Evolutionary conservation across 495 filamentous ascomycete genomes (phyloP).

Genomic region (Penicillium paxilli): DNA sequence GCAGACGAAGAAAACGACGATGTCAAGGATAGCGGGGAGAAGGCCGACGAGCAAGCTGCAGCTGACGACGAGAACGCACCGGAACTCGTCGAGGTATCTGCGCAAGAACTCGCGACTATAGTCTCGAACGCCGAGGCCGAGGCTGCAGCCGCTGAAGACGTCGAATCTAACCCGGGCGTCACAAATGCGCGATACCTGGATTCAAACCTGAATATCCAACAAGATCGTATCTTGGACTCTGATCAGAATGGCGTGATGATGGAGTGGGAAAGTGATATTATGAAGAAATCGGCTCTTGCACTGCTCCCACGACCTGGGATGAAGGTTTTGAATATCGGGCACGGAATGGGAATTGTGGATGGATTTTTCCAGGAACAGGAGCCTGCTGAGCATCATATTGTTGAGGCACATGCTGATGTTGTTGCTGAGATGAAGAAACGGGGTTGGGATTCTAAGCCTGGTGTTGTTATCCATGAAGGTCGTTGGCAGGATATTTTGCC

Average conservation of each 20-base stretch:
- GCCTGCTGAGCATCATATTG: slow-evolving; percentile 75
- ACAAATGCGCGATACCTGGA: slow-evolving; percentile 72
- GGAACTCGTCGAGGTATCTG: slow-evolving; percentile 32
- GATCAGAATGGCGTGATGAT: slow-evolving; percentile 94
- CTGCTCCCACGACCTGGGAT: slow-evolving; percentile 60
- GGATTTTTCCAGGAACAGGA: slow-evolving; percentile 68
- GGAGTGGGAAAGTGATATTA: slow-evolving; percentile 92
- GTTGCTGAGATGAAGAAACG: slow-evolving; percentile 64
- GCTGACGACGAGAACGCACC: slow-evolving; percentile 15
- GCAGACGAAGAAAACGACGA: slow-evolving; percentile 58
- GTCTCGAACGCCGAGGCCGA: slow-evolving; percentile 10
- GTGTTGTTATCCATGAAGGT: slow-evolving; percentile 68
- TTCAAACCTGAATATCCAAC: slow-evolving; percentile 72
- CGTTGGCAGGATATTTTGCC: slow-evolving; percentile 85
- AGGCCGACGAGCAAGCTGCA: slow-evolving; percentile 21
- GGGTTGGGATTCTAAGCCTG: slow-evolving; percentile 64
- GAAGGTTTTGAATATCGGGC: slow-evolving; percentile 85
- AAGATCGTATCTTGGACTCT: slow-evolving; percentile 74
- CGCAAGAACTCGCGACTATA: slow-evolving; percentile 4
- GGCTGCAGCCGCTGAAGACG: slow-evolving; percentile 6
- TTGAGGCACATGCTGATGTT: slow-evolving; percentile 89
- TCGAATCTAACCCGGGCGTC: slow-evolving; percentile 37
- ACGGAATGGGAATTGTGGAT: slow-evolving; percentile 97
- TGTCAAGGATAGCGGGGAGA: slow-evolving; percentile 23
- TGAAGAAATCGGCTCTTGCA: slow-evolving; percentile 71